Percentiles rank a stretch among this genome's conserved stretches.
Conservation (phyloP, 208 protist genomes). For the Leptomonas seymouri region DNA sequence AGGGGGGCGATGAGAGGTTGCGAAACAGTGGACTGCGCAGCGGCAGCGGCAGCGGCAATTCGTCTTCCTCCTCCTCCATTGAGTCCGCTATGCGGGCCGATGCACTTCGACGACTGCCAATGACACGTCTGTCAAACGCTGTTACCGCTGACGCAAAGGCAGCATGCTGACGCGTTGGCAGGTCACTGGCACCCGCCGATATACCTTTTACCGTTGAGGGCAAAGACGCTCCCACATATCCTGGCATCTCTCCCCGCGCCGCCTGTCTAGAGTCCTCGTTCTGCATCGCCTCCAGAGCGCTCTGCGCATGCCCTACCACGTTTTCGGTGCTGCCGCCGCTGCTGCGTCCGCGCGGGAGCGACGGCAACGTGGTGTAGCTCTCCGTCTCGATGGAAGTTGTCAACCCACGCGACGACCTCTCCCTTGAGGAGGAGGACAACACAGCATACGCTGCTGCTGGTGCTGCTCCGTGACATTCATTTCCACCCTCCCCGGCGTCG, state of each 20-base stretch:
- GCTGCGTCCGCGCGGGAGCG: constrained; percentile 12
- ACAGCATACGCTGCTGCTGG: neutral
- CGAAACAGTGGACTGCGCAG: constrained; percentile 26
- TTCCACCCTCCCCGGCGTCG: neutral
- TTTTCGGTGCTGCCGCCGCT: neutral
- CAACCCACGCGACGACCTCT: constrained; percentile 30
- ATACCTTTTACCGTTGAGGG: neutral
- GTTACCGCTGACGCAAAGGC: too few species aligned
- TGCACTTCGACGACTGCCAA: neutral
- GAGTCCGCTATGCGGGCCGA: constrained; percentile 4
- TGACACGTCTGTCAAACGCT: neutral
- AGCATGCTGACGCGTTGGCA: neutral
- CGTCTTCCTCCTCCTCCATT: neutral
- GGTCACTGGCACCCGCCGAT: neutral
- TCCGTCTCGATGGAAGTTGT: constrained; percentile 9
- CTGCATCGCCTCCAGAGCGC: neutral
- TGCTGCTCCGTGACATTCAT: neutral
- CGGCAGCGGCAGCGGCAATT: constrained; percentile 20
- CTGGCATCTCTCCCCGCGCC: neutral
- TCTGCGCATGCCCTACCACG: neutral
- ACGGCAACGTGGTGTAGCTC: constrained; percentile 18
- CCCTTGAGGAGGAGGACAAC: constrained; percentile 6
- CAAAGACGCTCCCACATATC: neutral
- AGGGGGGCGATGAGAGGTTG: neutral
- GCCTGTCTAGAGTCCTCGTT: neutral